Evolutionary conservation across 179 eudicot species (phyloP).

Genomic region (Silene coronaria): DNA sequence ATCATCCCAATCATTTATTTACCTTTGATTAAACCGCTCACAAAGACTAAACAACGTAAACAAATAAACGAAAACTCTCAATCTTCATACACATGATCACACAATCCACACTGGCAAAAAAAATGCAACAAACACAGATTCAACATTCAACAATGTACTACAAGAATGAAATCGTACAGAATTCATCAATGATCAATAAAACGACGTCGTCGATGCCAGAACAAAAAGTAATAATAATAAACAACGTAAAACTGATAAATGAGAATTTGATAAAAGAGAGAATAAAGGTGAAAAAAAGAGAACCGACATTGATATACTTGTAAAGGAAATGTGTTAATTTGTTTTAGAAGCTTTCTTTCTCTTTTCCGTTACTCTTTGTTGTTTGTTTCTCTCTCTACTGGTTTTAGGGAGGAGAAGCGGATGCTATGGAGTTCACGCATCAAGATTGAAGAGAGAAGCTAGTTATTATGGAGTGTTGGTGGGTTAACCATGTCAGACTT

Average conservation of each 20-base stretch:
- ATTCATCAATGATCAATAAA: conserved; percentile 2
- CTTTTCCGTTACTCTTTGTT: conserved; percentile 1
- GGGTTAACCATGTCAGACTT: not conserved
- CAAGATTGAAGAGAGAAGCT: not conserved
- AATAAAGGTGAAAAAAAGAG: not conserved
- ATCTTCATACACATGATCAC: not conserved
- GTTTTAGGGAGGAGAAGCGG: conserved; percentile 14
- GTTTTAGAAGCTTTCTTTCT: not conserved
- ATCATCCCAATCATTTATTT: no score
- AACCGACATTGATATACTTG: not conserved
- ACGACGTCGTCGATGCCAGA: not conserved
- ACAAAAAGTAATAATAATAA: not conserved
- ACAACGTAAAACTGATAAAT: not conserved
- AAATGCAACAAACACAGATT: not conserved
- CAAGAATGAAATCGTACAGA: not conserved
- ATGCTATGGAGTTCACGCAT: conserved; percentile 23
- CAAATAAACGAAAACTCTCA: no score
- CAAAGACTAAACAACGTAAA: no score
- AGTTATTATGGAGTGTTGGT: conserved; percentile 1
- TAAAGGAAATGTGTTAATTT: not conserved
- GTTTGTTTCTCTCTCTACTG: not conserved
- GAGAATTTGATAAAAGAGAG: not conserved
- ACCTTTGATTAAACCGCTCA: no score
- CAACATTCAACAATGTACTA: not conserved
- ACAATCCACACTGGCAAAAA: not conserved